Percentiles rank a stretch among this genome's conserved stretches.
Evolutionary conservation across 306 rosid genomes (phyloP).

Genomic region (Inga leiocalycina): DNA sequence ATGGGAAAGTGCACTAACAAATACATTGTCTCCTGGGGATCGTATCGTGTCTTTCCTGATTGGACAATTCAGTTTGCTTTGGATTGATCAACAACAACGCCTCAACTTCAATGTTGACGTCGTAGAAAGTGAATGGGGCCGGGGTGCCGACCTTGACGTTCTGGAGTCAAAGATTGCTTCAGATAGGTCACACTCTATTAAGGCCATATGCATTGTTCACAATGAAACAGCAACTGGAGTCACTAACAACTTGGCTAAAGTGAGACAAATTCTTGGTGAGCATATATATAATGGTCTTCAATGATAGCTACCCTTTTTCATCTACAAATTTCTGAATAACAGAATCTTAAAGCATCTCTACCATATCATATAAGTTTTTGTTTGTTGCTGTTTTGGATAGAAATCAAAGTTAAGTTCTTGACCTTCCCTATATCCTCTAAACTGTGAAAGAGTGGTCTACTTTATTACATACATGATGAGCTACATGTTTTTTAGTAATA

Average conservation of each 20-base stretch:
- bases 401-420: not conserved
- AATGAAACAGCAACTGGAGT: conserved; percentile 99
- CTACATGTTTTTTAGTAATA: not conserved
- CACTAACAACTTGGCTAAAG: conserved; percentile 80
- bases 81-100: conserved; percentile 99
- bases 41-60: conserved; percentile 85
- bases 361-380: not conserved
- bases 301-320: not conserved
- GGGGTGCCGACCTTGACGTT: conserved; percentile 86
- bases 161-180: conserved; percentile 86
- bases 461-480: not conserved
- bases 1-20: conserved; percentile 99
- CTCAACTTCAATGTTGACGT: conserved; percentile 93
- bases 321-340: not conserved
- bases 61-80: conserved; percentile 97
- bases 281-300: conserved; percentile 9
- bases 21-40: conserved; percentile 96
- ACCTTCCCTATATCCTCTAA: not conserved
- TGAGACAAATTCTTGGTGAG: conserved; percentile 86
- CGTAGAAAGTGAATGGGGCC: conserved; percentile 96
- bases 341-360: not conserved
- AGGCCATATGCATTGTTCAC: conserved; percentile 96
- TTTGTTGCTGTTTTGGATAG: not conserved
- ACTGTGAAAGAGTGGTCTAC: not conserved
- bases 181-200: conserved; percentile 76